Percentiles rank a stretch among this genome's conserved stretches.
phyloP scores from a whole-genome alignment of 2,329 filamentous ascomycete genomes.

The Colletotrichum agaves region DNA sequence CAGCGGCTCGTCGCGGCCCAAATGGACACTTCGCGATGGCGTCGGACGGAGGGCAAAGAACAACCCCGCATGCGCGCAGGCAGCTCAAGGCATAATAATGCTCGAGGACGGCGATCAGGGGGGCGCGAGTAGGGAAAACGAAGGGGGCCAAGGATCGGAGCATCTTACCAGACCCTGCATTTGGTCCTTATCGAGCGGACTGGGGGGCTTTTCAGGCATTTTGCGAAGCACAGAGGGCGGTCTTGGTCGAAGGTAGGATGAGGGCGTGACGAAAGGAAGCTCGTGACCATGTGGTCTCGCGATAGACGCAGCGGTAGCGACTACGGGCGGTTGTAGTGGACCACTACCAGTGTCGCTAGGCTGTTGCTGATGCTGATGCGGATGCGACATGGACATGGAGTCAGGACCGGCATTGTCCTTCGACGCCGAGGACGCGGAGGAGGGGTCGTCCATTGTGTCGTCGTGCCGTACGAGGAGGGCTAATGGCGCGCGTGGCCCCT shows the following conservation, averaged over 20 bases:
- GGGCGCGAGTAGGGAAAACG: constrained; percentile 18
- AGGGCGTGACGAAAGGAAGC: constrained; percentile 69
- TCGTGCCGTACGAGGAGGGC: constrained; percentile 35
- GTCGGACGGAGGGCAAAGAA: constrained; percentile 10
- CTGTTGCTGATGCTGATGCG: constrained; percentile 31
- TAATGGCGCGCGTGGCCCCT: constrained; percentile 37
- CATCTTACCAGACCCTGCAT: constrained; percentile 78
- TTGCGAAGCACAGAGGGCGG: constrained; percentile 36
- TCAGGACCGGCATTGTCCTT: constrained; percentile 36
- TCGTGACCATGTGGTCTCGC: constrained; percentile 51
- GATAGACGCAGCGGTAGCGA: constrained; percentile 39
- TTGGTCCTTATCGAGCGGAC: constrained; percentile 79
- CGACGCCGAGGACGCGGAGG: constrained; percentile 31
- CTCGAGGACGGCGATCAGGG: constrained; percentile 7
- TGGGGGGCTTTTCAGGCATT: constrained; percentile 54
- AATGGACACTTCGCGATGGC: constrained; percentile 24
- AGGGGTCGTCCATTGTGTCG: constrained; percentile 38
- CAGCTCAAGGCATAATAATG: constrained; percentile 11
- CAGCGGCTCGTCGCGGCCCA: constrained; percentile 13
- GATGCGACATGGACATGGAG: constrained; percentile 36
- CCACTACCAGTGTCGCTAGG: constrained; percentile 29
- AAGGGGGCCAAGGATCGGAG: constrained; percentile 2
- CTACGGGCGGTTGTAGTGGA: constrained; percentile 38
- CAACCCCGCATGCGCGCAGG: constrained; percentile 33
- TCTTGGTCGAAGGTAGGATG: constrained; percentile 64